Evolutionary conservation across 2,329 filamentous ascomycete genomes (phyloP).

Genomic region (Sporothrix dimorphospora): DNA sequence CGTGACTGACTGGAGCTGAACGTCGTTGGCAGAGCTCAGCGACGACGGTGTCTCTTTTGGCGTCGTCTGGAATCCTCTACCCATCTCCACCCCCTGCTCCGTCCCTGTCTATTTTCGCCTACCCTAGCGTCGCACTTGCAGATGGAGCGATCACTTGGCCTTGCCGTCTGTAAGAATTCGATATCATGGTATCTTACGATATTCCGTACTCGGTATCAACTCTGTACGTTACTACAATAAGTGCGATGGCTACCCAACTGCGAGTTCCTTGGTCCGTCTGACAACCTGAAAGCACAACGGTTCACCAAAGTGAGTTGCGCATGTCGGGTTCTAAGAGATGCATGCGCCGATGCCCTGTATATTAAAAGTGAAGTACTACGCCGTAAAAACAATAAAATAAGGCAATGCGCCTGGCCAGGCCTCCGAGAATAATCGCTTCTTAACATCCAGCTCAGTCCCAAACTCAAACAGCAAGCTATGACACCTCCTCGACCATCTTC

Average conservation of each 20-base stretch:
- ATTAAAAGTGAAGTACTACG: neutral
- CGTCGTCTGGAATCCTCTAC: neutral
- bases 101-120: conserved; percentile 8
- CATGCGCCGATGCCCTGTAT: conserved; percentile 4
- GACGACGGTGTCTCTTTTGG: neutral
- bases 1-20: neutral
- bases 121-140: neutral
- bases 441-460: no score
- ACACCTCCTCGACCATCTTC: conserved; percentile 61
- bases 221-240: neutral
- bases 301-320: no score
- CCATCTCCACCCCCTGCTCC: neutral
- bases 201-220: neutral
- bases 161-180: neutral
- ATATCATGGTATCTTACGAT: neutral
- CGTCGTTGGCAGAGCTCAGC: neutral
- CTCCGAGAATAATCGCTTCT: no score
- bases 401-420: no score
- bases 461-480: conserved; percentile 26
- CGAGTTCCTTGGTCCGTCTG: neutral
- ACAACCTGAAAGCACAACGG: neutral
- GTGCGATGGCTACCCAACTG: no score
- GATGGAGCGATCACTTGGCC: neutral
- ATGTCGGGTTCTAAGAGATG: neutral
- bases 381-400: neutral